Evolutionary conservation across 768 basidiomycete genomes (phyloP).

Genomic region (Hericium coralloides): DNA sequence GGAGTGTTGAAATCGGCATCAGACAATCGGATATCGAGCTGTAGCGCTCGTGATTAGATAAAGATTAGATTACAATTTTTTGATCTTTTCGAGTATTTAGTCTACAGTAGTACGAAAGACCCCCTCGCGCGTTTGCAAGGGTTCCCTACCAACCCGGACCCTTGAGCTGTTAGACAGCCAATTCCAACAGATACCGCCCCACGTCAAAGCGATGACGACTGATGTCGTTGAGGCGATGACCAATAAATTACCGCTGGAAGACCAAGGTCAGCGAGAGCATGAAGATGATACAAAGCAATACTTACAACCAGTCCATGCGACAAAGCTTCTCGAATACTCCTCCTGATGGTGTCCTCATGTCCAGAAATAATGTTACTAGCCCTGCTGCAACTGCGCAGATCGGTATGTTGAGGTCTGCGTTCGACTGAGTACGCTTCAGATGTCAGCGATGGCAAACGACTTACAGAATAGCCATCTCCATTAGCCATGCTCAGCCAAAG

Average conservation of each 20-base stretch:
- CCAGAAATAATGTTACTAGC: conserved; percentile 23
- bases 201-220: conserved; percentile 26
- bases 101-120: too few species aligned
- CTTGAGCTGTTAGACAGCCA: too few species aligned
- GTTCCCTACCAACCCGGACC: too few species aligned
- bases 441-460: background rate
- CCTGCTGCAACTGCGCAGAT: conserved; percentile 20
- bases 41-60: too few species aligned
- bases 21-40: too few species aligned
- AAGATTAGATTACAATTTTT: too few species aligned
- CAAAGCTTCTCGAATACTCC: conserved; percentile 21
- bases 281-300: background rate
- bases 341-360: conserved; percentile 27
- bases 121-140: too few species aligned
- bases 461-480: conserved; percentile 16
- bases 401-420: conserved; percentile 30
- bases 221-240: conserved; percentile 23
- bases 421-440: background rate
- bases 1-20: too few species aligned
- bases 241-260: conserved; percentile 27
- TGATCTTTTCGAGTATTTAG: too few species aligned
- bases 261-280: background rate
- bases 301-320: conserved; percentile 31
- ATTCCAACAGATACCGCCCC: too few species aligned
- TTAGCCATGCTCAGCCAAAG: conserved; percentile 13